Evolutionary conservation across 257 asterid genomes (phyloP).

Genomic region (Nicotiana attenuata): DNA sequence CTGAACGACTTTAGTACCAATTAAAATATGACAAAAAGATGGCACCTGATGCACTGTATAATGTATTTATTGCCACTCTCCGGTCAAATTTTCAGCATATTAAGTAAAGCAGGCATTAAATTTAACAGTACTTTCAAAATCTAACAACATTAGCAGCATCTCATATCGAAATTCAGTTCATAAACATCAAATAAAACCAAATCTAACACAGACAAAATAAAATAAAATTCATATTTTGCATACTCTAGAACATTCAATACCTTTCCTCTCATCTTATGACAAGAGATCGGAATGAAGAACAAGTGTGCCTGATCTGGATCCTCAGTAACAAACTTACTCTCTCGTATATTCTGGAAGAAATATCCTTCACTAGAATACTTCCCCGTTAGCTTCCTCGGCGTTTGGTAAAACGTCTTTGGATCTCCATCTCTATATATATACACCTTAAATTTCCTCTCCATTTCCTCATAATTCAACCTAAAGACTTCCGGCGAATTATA

Average conservation of each 20-base stretch:
- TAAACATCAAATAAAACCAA: not conserved
- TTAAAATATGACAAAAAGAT: not conserved
- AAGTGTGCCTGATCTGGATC: conserved; percentile 86
- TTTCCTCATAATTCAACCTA: conserved; percentile 61
- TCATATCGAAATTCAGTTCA: not conserved
- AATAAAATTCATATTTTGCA: not conserved
- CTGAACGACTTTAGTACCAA: not conserved
- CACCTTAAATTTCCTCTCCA: conserved; percentile 81
- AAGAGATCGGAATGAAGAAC: conserved; percentile 94
- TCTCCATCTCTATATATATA: conserved; percentile 89
- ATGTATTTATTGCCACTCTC: not conserved
- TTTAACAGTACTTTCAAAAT: not conserved
- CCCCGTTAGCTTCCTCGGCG: conserved; percentile 95
- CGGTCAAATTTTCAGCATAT: not conserved
- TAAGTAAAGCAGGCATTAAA: not conserved
- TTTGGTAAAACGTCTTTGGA: conserved; percentile 88
- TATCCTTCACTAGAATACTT: conserved; percentile 95
- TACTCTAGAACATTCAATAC: conserved; percentile 25
- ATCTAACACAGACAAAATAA: not conserved
- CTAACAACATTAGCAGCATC: not conserved
- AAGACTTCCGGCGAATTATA: conserved; percentile 71
- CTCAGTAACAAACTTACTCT: conserved; percentile 67
- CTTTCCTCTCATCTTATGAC: conserved; percentile 99
- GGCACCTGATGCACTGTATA: not conserved
- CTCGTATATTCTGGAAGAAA: conserved; percentile 87